phyloP scores from a whole-genome alignment of 177 flowering plant genomes.

The Telopea speciosissima region DNA sequence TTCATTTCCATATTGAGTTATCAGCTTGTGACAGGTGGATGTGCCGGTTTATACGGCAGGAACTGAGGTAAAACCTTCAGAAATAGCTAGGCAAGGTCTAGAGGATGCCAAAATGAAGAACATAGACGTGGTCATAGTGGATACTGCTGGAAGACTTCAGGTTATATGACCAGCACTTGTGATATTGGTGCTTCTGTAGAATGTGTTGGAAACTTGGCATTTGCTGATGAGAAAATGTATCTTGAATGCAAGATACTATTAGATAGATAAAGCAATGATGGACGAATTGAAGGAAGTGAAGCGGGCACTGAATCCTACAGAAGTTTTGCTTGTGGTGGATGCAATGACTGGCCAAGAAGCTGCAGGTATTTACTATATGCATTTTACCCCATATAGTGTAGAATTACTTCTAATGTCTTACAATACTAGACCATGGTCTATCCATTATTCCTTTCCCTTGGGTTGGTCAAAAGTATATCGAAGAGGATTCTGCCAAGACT shows the following conservation, averaged over 20 bases:
- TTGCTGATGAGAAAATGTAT: not conserved
- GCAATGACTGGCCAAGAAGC: constrained; percentile 99
- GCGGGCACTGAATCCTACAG: constrained; percentile 72
- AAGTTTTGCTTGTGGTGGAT: constrained; percentile 96
- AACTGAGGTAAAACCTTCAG: constrained; percentile 79
- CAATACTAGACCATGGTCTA: not conserved
- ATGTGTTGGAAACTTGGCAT: not conserved
- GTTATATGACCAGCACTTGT: constrained; percentile 24
- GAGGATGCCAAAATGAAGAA: constrained; percentile 77
- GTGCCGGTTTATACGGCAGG: constrained; percentile 96
- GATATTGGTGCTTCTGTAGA: constrained; percentile 1
- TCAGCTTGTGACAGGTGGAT: constrained; percentile 60
- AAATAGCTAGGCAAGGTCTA: constrained; percentile 81
- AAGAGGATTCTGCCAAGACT: not conserved
- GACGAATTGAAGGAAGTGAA: constrained; percentile 95
- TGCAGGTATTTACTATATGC: constrained; percentile 63
- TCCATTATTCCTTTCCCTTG: not conserved
- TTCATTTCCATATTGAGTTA: constrained; percentile 25
- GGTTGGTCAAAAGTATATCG: not conserved
- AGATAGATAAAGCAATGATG: constrained; percentile 98
- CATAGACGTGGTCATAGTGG: constrained; percentile 88
- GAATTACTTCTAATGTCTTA: not conserved
- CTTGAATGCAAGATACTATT: constrained; percentile 9
- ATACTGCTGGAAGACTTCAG: constrained; percentile 99
- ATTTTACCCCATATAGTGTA: not conserved